These are phyloP conservation scores for Kwoniella dendrophila DNA, from an alignment of 768 basidiomycete species.

Conservation along the genomic window DNA sequence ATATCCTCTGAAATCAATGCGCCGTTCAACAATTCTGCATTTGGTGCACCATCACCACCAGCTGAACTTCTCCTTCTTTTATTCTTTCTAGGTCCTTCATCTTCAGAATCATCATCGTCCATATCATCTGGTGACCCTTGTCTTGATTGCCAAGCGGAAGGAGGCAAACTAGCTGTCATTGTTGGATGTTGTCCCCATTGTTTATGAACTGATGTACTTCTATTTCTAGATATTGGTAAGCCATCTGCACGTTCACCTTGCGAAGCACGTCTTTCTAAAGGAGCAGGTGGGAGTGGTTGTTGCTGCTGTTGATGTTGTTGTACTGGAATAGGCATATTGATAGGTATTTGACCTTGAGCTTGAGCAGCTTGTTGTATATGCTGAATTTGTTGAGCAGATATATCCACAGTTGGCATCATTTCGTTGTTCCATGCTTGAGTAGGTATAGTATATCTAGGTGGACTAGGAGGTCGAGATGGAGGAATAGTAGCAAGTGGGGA, in stretches of 20 bases:
- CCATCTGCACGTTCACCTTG: slow-evolving; percentile 29
- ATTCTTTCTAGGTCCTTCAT: slow-evolving; percentile 36
- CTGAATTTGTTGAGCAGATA: not conserved
- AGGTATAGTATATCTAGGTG: slow-evolving; percentile 39
- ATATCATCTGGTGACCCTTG: slow-evolving; percentile 41
- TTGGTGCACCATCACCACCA: slow-evolving; percentile 31
- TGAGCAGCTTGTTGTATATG: not conserved
- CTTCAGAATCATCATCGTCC: slow-evolving; percentile 47
- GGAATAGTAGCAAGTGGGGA: slow-evolving; percentile 50
- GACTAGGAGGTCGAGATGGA: slow-evolving; percentile 45
- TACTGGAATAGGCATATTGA: not conserved
- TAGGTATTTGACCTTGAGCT: not conserved
- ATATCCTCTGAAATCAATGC: slow-evolving; percentile 63
- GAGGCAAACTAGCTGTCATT: slow-evolving; percentile 41
- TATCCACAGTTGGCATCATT: slow-evolving; percentile 14
- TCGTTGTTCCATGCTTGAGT: slow-evolving; percentile 28
- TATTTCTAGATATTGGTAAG: slow-evolving; percentile 38
- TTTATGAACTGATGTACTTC: slow-evolving; percentile 41
- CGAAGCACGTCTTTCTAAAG: slow-evolving; percentile 18
- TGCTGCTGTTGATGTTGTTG: slow-evolving; percentile 2
- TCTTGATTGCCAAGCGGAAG: slow-evolving; percentile 43
- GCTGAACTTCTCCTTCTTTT: slow-evolving; percentile 49
- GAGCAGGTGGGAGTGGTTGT: too few species aligned
- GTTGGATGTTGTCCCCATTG: slow-evolving; percentile 26
- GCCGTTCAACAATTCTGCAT: slow-evolving; percentile 33